Evolutionary conservation across 2,329 filamentous ascomycete species (phyloP).

Genomic region (Fusarium lateritium): DNA sequence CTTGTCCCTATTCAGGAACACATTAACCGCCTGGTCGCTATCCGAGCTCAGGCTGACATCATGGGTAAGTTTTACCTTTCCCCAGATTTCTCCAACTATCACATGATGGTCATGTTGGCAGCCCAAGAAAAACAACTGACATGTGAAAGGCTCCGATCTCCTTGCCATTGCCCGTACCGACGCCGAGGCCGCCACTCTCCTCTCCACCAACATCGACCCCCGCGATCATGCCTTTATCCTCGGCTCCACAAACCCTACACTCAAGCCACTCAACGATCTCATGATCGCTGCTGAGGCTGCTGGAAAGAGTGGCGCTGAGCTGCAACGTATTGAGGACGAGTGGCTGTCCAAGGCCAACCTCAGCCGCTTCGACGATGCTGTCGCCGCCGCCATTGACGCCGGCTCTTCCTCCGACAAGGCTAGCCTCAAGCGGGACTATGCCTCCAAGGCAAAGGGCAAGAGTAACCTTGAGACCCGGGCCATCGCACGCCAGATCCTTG

Average conservation of each 20-base stretch:
- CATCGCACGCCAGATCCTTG: constrained; percentile 82
- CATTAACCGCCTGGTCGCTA: constrained; percentile 97
- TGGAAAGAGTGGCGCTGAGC: constrained; percentile 83
- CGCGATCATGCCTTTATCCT: constrained; percentile 96
- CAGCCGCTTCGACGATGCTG: constrained; percentile 92
- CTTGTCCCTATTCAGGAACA: constrained; percentile 97
- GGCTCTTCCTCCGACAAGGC: constrained; percentile 78
- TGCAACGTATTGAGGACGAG: constrained; percentile 92
- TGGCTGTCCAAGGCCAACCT: constrained; percentile 86
- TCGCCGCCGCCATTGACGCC: constrained; percentile 83
- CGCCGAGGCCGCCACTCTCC: constrained; percentile 96
- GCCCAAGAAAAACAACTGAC: constrained; percentile 32
- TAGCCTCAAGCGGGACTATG: constrained; percentile 76
- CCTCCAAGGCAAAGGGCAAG: constrained; percentile 81
- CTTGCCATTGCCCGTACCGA: constrained; percentile 94
- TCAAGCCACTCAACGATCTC: constrained; percentile 89
- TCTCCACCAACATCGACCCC: constrained; percentile 95
- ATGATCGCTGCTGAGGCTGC: constrained; percentile 88
- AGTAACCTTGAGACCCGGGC: constrained; percentile 85
- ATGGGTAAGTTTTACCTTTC: constrained; percentile 76
- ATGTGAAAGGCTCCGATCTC: constrained; percentile 78
- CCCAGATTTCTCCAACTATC: constrained; percentile 25
- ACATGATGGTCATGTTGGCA: constrained; percentile 36
- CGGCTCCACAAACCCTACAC: constrained; percentile 86
- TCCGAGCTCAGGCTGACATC: constrained; percentile 97